These are phyloP conservation scores for Globisporangium spiculum DNA, from an alignment of 352 stramenopile species.

Conservation along the genomic window DNA sequence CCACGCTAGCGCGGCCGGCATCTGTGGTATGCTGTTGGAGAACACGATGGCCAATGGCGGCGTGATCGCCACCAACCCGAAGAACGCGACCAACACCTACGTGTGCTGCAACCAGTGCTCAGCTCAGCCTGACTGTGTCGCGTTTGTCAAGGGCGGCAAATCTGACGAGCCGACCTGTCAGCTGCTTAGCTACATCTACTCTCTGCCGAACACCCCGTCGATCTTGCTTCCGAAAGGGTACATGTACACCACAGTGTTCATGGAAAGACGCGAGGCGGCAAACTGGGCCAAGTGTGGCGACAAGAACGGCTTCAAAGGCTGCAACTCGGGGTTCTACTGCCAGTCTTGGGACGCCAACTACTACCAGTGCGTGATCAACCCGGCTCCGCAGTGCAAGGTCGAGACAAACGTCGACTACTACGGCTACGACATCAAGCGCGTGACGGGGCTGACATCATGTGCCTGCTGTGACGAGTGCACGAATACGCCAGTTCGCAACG, in stretches of 20 bases:
- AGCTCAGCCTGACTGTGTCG: neutral
- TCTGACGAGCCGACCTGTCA: neutral
- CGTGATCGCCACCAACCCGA: neutral
- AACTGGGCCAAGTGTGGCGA: neutral
- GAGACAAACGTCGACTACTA: neutral
- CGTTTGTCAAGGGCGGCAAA: neutral
- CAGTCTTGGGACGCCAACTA: neutral
- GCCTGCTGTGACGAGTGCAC: neutral
- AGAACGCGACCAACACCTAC: neutral
- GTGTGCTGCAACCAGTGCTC: constrained; percentile 10
- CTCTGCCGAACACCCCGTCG: neutral
- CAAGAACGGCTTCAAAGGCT: neutral
- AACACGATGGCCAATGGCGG: neutral
- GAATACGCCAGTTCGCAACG: neutral
- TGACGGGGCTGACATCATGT: neutral
- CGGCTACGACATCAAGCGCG: neutral
- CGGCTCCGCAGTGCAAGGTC: neutral
- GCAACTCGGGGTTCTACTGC: neutral
- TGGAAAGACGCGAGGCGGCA: neutral
- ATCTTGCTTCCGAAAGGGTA: neutral
- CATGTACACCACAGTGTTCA: constrained; percentile 2
- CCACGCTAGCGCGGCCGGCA: neutral
- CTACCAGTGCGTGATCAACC: neutral
- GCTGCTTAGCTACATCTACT: constrained; percentile 1
- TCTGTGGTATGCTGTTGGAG: neutral